phyloP scores from a whole-genome alignment of 2,329 filamentous ascomycete species.

The Colletotrichum truncatum region DNA sequence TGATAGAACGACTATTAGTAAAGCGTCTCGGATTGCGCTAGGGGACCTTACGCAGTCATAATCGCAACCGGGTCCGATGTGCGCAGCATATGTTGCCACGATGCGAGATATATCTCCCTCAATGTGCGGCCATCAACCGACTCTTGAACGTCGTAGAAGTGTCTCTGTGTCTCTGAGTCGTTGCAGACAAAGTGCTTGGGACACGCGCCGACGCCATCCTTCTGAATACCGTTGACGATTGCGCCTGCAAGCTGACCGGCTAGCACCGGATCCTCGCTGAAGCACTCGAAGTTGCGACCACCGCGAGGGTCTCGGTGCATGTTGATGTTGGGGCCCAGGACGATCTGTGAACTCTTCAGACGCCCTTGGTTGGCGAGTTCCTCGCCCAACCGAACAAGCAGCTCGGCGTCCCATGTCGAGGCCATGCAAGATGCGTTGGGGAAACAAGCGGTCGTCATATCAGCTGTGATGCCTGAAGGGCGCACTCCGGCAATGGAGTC shows the following conservation, averaged over 20 bases:
- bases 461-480: slow-evolving; percentile 21
- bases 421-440: slow-evolving; percentile 32
- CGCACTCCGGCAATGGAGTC: slow-evolving; percentile 32
- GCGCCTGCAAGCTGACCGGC: slow-evolving; percentile 50
- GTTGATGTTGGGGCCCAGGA: slow-evolving; percentile 69
- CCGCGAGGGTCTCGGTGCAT: slow-evolving; percentile 52
- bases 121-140: slow-evolving; percentile 17
- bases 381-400: slow-evolving; percentile 27
- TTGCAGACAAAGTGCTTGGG: slow-evolving; percentile 52
- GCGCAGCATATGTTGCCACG: slow-evolving; percentile 32
- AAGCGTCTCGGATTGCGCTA: too few species aligned
- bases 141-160: slow-evolving; percentile 30
- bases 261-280: slow-evolving; percentile 53
- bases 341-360: slow-evolving; percentile 74
- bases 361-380: slow-evolving; percentile 32
- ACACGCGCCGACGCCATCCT: slow-evolving; percentile 43
- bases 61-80: slow-evolving; percentile 25
- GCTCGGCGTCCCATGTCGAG: slow-evolving; percentile 31
- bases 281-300: slow-evolving; percentile 53
- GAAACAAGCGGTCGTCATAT: slow-evolving; percentile 31
- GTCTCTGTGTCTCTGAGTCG: slow-evolving; percentile 37
- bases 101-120: slow-evolving; percentile 33
- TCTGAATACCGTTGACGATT: slow-evolving; percentile 50
- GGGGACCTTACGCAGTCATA: slow-evolving; percentile 30
- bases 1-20: not conserved